These are phyloP conservation scores for Aspergillus taichungensis DNA, from an alignment of 495 filamentous ascomycete species.

Conservation along the genomic window DNA sequence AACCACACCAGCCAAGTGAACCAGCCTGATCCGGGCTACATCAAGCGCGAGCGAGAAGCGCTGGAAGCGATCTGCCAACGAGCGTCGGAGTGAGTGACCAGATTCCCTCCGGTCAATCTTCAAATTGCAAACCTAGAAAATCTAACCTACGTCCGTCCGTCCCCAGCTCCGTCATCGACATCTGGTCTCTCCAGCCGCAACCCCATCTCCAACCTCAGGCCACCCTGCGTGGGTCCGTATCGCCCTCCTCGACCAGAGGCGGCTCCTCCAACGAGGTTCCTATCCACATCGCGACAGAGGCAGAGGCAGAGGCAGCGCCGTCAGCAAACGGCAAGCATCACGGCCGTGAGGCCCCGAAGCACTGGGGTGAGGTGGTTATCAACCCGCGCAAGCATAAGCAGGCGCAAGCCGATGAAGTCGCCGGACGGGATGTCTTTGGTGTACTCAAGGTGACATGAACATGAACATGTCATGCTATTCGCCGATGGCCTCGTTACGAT, in stretches of 20 bases:
- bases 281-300: constrained; percentile 11
- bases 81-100: constrained; percentile 40
- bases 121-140: neutral
- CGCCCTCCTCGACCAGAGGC: constrained; percentile 21
- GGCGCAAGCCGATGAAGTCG: constrained; percentile 16
- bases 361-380: constrained; percentile 41
- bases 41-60: constrained; percentile 43
- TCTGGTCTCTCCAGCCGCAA: constrained; percentile 43
- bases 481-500: neutral
- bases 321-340: constrained; percentile 5
- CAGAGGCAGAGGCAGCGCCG: constrained; percentile 6
- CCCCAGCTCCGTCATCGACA: constrained; percentile 38
- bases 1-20: constrained; percentile 29
- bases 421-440: constrained; percentile 34
- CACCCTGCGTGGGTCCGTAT: constrained; percentile 28
- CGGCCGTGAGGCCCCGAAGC: constrained; percentile 26
- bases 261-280: constrained; percentile 13
- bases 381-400: constrained; percentile 32
- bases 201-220: constrained; percentile 39
- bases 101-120: constrained; percentile 1
- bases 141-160: neutral
- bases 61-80: constrained; percentile 45
- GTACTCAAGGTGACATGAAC: constrained; percentile 33
- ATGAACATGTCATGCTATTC: too few relatives aligned
- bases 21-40: constrained; percentile 41